Base-by-base conservation (phyloP, 805 yeast species). In the Hanseniaspora nectarophila region DNA sequence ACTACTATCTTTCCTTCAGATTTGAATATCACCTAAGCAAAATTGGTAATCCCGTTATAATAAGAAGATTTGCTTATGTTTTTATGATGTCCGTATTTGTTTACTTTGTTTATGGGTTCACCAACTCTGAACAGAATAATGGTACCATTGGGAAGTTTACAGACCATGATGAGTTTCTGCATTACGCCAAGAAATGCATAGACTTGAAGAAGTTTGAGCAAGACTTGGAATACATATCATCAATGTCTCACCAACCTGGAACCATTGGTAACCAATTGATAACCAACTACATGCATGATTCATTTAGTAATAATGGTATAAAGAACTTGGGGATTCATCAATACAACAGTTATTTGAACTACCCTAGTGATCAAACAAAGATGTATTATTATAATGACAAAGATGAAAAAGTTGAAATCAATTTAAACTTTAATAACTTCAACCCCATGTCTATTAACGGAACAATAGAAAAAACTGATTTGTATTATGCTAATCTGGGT, bases 191-290 rank as follows among this genome's bases (percentile, higher is more conserved):
- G 31, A 64, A 67, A n/a, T 71, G 74, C 42, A 69, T 85, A 29
- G 83, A 79, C 59, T 64, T 71, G 6, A 73, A 75, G 23, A 64
- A 76, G 21, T 70, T 90, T 64, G 80, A 80, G 59, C 80, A 77
- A 43, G 78, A 81, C 56, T 60, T 83, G 54, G 83, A 84, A 58
- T 85, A 85, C 59, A 62, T 87, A 23, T 79, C 89, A 26, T 75
- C 84, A 7, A 78, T 87, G 79, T 87, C 95, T 2, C 97, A 88
- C 63, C 66, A 82, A 57, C 79, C 96, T 0, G 97, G 97, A 3
- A 82, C 97, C 2, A 76, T 78, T 15, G 97, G 95, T 18, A 96
- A 87, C 63, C 65, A 78, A 54, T 75, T 90, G 0, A 67, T 88
- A 34, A 81, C 87, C 1, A 71, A 74, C 54, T 87, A 81, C 61